Percentiles rank a stretch among this genome's conserved stretches.
Conservation (phyloP, 805 yeast species). For the Pichia kluyveri region DNA sequence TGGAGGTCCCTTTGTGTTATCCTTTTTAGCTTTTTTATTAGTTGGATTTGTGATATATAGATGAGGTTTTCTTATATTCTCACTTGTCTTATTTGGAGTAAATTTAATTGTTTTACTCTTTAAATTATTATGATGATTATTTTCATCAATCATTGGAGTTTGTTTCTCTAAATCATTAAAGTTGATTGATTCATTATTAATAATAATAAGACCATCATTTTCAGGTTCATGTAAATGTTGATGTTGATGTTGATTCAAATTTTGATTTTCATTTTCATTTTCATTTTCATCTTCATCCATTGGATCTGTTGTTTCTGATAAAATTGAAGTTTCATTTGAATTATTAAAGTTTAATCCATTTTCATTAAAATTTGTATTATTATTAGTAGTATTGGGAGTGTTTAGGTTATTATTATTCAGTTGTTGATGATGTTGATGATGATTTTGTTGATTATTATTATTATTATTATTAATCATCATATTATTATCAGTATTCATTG, state of each 20-base stretch:
- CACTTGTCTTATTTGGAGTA: conserved; percentile 4
- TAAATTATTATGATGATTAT: neutral
- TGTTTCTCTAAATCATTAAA: neutral
- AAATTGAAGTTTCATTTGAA: neutral
- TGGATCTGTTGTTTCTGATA: neutral
- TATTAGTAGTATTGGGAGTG: no score
- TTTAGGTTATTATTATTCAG: no score
- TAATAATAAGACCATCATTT: neutral
- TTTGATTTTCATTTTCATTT: neutral
- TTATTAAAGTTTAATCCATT: neutral
- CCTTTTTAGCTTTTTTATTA: conserved; percentile 2
- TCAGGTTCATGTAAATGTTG: no score
- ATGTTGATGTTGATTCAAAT: no score
- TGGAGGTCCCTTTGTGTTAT: conserved; percentile 17
- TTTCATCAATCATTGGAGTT: neutral
- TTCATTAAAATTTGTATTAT: neutral
- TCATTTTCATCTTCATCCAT: neutral
- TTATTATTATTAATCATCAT: neutral
- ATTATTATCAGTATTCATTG: neutral
- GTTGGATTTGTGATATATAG: conserved; percentile 2
- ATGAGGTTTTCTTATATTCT: conserved; percentile 4
- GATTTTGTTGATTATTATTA: neutral
- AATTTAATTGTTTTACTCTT: conserved; percentile 4
- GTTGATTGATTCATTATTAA: neutral
- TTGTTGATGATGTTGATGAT: neutral